phyloP scores from a whole-genome alignment of 2,329 filamentous ascomycete species.

The Aotearoamyces nothofagi region DNA sequence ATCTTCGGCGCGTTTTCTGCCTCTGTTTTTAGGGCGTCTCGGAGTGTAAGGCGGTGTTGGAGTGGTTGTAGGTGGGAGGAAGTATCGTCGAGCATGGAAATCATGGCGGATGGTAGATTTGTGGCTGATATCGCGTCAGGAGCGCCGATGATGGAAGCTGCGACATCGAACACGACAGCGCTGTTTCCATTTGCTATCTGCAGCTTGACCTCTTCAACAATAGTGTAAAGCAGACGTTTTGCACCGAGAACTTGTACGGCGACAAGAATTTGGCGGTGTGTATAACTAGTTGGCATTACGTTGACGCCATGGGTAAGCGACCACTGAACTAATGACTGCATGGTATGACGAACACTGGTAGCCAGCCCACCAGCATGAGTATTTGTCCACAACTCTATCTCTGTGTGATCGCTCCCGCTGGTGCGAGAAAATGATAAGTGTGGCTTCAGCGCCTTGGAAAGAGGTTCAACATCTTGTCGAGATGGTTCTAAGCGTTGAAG shows the following conservation, averaged over 20 bases:
- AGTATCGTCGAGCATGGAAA: conserved; percentile 3
- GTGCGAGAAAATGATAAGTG: conserved; percentile 43
- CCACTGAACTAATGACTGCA: conserved; percentile 54
- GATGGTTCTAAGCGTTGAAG: conserved; percentile 52
- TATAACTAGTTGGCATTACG: conserved; percentile 49
- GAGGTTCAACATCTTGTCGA: conserved; percentile 53
- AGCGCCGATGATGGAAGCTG: conserved; percentile 52
- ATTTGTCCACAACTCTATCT: conserved; percentile 52
- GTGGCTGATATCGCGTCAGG: conserved; percentile 28
- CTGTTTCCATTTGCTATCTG: conserved; percentile 44
- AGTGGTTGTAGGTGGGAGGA: conserved; percentile 4
- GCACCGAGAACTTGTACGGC: conserved; percentile 47
- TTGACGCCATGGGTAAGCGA: conserved; percentile 38
- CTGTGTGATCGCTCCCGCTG: conserved; percentile 44
- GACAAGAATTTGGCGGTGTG: conserved; percentile 52
- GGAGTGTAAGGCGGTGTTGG: conserved; percentile 16
- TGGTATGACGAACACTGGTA: conserved; percentile 40
- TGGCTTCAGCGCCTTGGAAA: conserved; percentile 48
- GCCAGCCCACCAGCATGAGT: conserved; percentile 39
- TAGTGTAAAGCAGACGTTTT: conserved; percentile 38
- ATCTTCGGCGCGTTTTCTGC: conserved; percentile 14
- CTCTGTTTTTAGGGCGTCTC: conserved; percentile 16
- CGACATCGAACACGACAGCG: conserved; percentile 52
- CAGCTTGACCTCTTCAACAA: conserved; percentile 52
- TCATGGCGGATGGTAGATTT: conserved; percentile 6